Conservation (phyloP, 805 yeast genomes). For the Tetrapisispora nanseiensis region DNA sequence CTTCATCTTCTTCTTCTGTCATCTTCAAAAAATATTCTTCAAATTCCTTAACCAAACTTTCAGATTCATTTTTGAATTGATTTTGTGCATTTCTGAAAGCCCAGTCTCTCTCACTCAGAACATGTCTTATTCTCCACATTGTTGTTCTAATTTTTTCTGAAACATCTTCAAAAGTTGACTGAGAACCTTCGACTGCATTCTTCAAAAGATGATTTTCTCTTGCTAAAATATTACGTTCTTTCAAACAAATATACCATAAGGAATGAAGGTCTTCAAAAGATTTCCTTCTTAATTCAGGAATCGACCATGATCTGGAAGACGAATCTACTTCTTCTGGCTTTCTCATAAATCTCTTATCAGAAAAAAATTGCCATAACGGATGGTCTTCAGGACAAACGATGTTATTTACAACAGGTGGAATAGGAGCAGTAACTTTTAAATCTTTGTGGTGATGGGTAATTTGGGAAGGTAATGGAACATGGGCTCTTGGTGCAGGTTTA, state of each 20-base stretch:
- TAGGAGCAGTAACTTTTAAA: conserved; percentile 63
- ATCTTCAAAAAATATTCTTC: conserved; percentile 42
- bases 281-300: conserved; percentile 83
- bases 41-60: conserved; percentile 39
- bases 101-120: conserved; percentile 73
- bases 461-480: conserved; percentile 21
- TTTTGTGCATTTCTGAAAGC: conserved; percentile 52
- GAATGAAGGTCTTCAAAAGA: conserved; percentile 85
- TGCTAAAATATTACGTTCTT: conserved; percentile 69
- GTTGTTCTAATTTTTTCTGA: conserved; percentile 44
- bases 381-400: conserved; percentile 71
- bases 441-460: conserved; percentile 20
- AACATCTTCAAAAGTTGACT: conserved; percentile 28
- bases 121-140: conserved; percentile 78
- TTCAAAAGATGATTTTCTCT: conserved; percentile 61
- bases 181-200: conserved; percentile 28
- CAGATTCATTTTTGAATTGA: conserved; percentile 34
- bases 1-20: conserved; percentile 44
- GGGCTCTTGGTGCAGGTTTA: conserved; percentile 17
- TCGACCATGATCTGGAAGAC: conserved; percentile 71
- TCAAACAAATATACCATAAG: conserved; percentile 80
- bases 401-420: conserved; percentile 71
- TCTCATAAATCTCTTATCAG: conserved; percentile 53
- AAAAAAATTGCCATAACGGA: conserved; percentile 91
- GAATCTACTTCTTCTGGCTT: conserved; percentile 41